These are phyloP conservation scores for Pichia cabralensis DNA, from an alignment of 805 yeast species.

Conservation along the genomic window DNA sequence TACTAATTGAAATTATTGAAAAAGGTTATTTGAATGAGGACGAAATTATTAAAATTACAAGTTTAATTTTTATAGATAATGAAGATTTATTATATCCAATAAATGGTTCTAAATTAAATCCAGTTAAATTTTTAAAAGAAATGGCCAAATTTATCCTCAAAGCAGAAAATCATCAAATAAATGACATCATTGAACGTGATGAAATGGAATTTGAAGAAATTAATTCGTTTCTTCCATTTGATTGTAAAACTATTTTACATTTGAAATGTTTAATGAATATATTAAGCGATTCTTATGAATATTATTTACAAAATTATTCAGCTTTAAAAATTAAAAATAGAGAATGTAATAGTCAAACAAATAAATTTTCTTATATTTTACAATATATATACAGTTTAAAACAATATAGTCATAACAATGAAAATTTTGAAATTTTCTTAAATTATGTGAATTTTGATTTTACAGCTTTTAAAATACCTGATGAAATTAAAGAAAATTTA, in stretches of 20 bases:
- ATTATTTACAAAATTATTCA: slow-evolving; percentile 15
- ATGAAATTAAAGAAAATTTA: slow-evolving; percentile 21
- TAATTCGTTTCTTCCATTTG: slow-evolving; percentile 16
- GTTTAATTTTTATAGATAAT: slow-evolving; percentile 27
- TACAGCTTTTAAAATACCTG: slow-evolving; percentile 27
- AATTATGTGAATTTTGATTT: slow-evolving; percentile 36
- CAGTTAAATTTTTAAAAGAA: slow-evolving; percentile 30
- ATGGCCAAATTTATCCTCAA: slow-evolving; percentile 44
- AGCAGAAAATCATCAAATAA: slow-evolving; percentile 31
- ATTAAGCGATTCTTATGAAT: slow-evolving; percentile 22
- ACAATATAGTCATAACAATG: slow-evolving; percentile 22
- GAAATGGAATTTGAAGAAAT: slow-evolving; percentile 23
- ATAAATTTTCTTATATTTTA: slow-evolving; percentile 19
- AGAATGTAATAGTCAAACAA: slow-evolving; percentile 11
- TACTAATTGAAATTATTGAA: slow-evolving; percentile 46
- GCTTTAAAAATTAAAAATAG: slow-evolving; percentile 7
- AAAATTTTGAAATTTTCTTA: slow-evolving; percentile 30
- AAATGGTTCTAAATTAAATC: slow-evolving; percentile 14
- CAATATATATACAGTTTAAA: slow-evolving; percentile 27
- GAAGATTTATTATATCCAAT: slow-evolving; percentile 19
- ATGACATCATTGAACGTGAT: slow-evolving; percentile 29
- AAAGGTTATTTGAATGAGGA: slow-evolving; percentile 56
- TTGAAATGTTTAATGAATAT: slow-evolving; percentile 20
- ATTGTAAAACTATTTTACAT: slow-evolving; percentile 22
- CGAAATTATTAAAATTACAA: slow-evolving; percentile 37